Evolutionary conservation across 345 rosid species (phyloP), one percentile per base, ranked within the genome.

Genomic region (Camelina laxa): DNA sequence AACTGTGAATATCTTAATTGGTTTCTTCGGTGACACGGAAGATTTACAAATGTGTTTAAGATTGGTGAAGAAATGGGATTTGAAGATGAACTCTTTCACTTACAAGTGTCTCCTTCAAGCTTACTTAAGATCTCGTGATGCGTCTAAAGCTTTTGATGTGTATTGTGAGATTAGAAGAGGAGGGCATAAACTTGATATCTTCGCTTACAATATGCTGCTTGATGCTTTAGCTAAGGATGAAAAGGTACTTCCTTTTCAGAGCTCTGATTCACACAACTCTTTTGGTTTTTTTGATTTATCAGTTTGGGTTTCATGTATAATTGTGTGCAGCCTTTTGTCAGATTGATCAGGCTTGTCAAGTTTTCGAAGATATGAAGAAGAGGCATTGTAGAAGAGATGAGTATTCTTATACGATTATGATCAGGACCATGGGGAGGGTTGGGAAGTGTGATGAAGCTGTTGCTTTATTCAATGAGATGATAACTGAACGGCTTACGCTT

Each of bases 91-190:
- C 65, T 72, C 89, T 45, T 94, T 83, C 70, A 91, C 93, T 0
- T 91, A 91, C 50, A 94, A 91, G 81, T 94, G 96, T 59, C 73
- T 91, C 60, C 84, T 91, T 74, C 97, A 89, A 67, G 91, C 98
- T 45, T 81, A 84, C 79, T 71, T 94, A 77, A 80, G 98, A 82
- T 85, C 98, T 5, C 83, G 70, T 27, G 81, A 91, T 53, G 69
- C 80, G 58, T 70, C 65, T 8, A 85, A 82, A 79, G 92, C 91
- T 10, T 81, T 85, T 42, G 74, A 65, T 73, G 86, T 85, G 74
- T 94, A 91, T 66, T 20, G 69, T 57, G 91, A 88, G 80, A 86
- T 94, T 86, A 86, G 81, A 76, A 83, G 82, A 83, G 87, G 81
- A 80, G 89, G 93, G 4, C 85, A 86, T 69, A 84, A 80, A 62